These are phyloP conservation scores for Setomelanomma holmii DNA, from an alignment of 2,329 filamentous ascomycete genomes.

Conservation along the genomic window DNA sequence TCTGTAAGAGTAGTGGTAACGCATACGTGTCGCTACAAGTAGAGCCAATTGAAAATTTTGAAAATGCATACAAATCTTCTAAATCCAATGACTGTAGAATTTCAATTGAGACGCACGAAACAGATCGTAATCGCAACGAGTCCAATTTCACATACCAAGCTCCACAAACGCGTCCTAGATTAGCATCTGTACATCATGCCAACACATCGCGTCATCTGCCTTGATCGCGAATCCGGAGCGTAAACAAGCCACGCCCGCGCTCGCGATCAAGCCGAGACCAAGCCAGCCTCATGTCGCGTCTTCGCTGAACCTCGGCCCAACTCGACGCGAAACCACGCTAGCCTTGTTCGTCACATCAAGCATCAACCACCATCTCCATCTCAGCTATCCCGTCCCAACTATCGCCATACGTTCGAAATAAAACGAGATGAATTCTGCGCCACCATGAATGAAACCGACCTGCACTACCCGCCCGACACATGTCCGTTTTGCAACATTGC, in stretches of 20 bases:
- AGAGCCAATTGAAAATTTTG: slow-evolving; percentile 13
- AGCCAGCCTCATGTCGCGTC: neutral
- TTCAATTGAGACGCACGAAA: no score
- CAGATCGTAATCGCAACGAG: no score
- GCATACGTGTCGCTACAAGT: slow-evolving; percentile 28
- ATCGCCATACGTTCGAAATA: no score
- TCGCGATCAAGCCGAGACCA: slow-evolving; percentile 3
- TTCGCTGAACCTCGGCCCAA: slow-evolving; percentile 14
- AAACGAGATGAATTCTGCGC: no score
- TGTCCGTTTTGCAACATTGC: slow-evolving; percentile 69
- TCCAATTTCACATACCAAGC: neutral
- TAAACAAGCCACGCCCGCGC: slow-evolving; percentile 10
- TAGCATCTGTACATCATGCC: slow-evolving; percentile 12
- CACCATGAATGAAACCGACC: slow-evolving; percentile 39
- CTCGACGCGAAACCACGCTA: slow-evolving; percentile 12
- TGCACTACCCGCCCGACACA: slow-evolving; percentile 50
- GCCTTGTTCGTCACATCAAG: slow-evolving; percentile 2
- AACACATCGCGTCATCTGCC: slow-evolving; percentile 7
- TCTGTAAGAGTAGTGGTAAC: slow-evolving; percentile 34
- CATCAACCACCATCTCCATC: no score
- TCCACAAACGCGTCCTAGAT: neutral
- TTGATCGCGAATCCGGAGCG: slow-evolving; percentile 3
- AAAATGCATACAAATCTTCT: neutral
- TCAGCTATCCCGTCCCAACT: no score
- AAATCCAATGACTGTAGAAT: no score